phyloP scores from a whole-genome alignment of 257 asterid species.

The Fraxinus anomala region DNA sequence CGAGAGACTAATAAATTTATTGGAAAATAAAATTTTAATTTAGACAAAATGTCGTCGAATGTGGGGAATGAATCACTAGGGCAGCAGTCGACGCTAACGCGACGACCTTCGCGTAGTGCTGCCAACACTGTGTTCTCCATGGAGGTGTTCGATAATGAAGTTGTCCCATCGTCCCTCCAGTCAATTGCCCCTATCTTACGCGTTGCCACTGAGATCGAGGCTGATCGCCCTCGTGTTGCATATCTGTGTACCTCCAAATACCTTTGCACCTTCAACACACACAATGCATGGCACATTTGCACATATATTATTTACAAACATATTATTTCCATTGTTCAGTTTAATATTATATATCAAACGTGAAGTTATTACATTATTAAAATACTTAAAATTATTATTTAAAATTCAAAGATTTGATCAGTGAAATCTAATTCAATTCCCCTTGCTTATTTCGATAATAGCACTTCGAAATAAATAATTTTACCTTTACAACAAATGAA shows the following conservation, averaged over 20 bases:
- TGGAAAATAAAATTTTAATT: neutral
- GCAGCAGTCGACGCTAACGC: slow-evolving; percentile 48
- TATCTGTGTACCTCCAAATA: slow-evolving; percentile 65
- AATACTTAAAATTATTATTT: too few relatives aligned
- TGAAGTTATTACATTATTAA: too few relatives aligned
- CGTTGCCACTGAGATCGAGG: slow-evolving; percentile 78
- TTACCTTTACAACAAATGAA: too few relatives aligned
- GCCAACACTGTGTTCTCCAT: slow-evolving; percentile 80
- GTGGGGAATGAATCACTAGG: slow-evolving; percentile 38
- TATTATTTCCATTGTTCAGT: too few relatives aligned
- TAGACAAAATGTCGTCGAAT: too few relatives aligned
- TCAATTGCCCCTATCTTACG: slow-evolving; percentile 93
- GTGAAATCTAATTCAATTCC: neutral
- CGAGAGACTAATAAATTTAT: neutral
- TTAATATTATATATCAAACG: too few relatives aligned
- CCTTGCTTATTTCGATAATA: too few relatives aligned
- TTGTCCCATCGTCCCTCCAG: slow-evolving; percentile 92
- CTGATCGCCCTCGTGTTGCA: slow-evolving; percentile 90
- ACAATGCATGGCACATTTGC: neutral
- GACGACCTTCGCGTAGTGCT: slow-evolving; percentile 88
- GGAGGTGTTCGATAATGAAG: slow-evolving; percentile 97
- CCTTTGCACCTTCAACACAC: too few relatives aligned
- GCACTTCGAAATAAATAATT: too few relatives aligned
- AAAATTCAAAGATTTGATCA: too few relatives aligned
- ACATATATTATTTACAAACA: too few relatives aligned